A percentile compares a stretch with the other conserved stretches of the same genome.
phyloP scores from a whole-genome alignment of 345 rosid species.

The Leavenworthia alabamica region DNA sequence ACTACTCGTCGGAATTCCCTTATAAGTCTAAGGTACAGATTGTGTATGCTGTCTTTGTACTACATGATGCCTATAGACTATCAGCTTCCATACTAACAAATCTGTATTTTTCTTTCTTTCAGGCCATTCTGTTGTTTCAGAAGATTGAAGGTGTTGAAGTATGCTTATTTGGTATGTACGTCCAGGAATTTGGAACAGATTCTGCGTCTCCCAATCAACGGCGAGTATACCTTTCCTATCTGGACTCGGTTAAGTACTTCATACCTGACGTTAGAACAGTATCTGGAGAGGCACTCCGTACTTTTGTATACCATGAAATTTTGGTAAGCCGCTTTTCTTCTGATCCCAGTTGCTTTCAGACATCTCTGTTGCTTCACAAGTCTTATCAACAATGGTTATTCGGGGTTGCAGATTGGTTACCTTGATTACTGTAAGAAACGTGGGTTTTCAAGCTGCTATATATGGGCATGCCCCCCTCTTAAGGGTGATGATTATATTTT shows the following conservation, averaged over 20 bases:
- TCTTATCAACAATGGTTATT: neutral
- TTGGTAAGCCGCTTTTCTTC: constrained; percentile 45
- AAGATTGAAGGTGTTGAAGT: constrained; percentile 99
- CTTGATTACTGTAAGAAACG: constrained; percentile 97
- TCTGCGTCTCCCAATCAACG: constrained; percentile 89
- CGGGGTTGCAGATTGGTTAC: constrained; percentile 76
- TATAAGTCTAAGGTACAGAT: constrained; percentile 86
- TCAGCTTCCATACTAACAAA: constrained; percentile 3
- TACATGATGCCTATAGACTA: neutral
- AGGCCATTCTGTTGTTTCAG: constrained; percentile 91
- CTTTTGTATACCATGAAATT: constrained; percentile 97
- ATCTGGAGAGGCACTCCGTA: constrained; percentile 95
- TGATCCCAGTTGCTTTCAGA: neutral
- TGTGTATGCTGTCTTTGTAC: constrained; percentile 4
- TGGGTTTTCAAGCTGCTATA: constrained; percentile 97
- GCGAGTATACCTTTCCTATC: constrained; percentile 90
- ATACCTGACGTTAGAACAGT: constrained; percentile 91
- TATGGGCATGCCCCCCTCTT: constrained; percentile 99
- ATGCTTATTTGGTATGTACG: constrained; percentile 98
- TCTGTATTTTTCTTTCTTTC: constrained; percentile 27
- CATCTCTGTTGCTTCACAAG: constrained; percentile 6
- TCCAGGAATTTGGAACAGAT: constrained; percentile 98
- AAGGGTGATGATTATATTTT: constrained; percentile 98
- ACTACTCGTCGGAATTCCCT: constrained; percentile 88
- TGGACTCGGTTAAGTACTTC: constrained; percentile 96